Base-by-base conservation (phyloP, 1,284 basidiomycete species). In the Ceratobasidium sp. region DNA sequence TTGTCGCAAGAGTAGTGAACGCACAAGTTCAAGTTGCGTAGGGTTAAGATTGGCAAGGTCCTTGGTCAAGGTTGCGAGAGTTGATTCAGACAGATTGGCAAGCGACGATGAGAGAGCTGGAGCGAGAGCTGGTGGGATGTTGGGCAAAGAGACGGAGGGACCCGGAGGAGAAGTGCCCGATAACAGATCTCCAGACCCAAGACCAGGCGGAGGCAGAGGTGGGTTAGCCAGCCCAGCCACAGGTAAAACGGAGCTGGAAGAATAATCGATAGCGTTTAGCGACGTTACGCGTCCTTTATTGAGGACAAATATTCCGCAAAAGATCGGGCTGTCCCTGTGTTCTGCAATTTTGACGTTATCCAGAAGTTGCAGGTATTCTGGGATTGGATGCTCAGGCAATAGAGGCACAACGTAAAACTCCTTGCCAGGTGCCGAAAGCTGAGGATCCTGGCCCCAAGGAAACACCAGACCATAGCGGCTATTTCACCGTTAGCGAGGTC, bases 351-450 rank as follows among this genome's bases (percentile, higher is more conserved):
- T 83, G 69, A 93, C 85, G n/a, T 92, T 86, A 77, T 96, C 94
- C 65, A 97, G 81, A 1, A 97, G 83, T 76, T 96, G 92, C 74
- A 96, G 86, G 77, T 90, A 94, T 73, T 96, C 94, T 0, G 95
- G 96, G 0, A 93, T 80, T 0, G 89, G 83, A 61, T 92, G 87
- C 30, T 82, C 83, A 16, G 91, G 85, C 21, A 86, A 83, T 5
- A 97, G 80, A 0, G 96, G 96, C 23, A 97, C 86, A 73, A 97
- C 86, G 78, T 98, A 98, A 39, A 97, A 81, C 79, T 98, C 96
- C 75, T 91, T 90, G 34, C 94, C 92, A 21, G 90, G 91, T 74
- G 88, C 86, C 74, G 87, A 81, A 5, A 93, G 91, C 75, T 90
- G 89, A 8, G 88, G 88, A 36, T 85, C 85, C 67, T 83, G 84